Evolutionary conservation across 768 basidiomycete species (phyloP).

Genomic region (Neoboletus brunneissimus): DNA sequence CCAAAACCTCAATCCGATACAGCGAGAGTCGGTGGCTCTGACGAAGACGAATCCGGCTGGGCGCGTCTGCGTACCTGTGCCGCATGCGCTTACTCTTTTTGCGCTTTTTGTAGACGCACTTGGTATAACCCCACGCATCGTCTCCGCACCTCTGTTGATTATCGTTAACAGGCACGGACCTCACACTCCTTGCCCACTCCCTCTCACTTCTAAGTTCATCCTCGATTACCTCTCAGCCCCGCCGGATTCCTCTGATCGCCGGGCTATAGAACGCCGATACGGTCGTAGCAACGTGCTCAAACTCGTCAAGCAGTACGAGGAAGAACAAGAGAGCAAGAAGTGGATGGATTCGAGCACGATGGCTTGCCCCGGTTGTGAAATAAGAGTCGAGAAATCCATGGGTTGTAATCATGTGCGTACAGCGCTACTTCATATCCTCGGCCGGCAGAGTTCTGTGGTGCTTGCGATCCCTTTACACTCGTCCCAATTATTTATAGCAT

Average conservation of each 20-base stretch:
- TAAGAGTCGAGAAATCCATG: constrained; percentile 69
- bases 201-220: constrained; percentile 62
- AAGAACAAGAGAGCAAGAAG: constrained; percentile 69
- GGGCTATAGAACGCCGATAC: constrained; percentile 56
- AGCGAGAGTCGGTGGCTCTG: constrained; percentile 23
- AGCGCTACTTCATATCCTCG: not conserved
- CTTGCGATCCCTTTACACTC: not conserved
- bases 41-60: constrained; percentile 62
- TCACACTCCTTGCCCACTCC: constrained; percentile 64
- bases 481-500: not conserved
- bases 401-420: constrained; percentile 86
- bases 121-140: constrained; percentile 48
- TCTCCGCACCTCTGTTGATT: constrained; percentile 2
- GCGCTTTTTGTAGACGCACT: constrained; percentile 75
- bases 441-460: too few relatives aligned
- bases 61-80: constrained; percentile 69
- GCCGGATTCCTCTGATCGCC: constrained; percentile 49
- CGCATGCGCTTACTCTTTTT: constrained; percentile 75
- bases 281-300: constrained; percentile 59
- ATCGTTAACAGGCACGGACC: constrained; percentile 72
- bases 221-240: constrained; percentile 60
- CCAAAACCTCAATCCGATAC: constrained; percentile 44
- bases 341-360: constrained; percentile 73
- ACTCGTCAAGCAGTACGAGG: constrained; percentile 61
- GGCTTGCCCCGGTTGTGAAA: constrained; percentile 68